phyloP scores from a whole-genome alignment of 1,139 yeast species.

The Komagataea norvegica region DNA sequence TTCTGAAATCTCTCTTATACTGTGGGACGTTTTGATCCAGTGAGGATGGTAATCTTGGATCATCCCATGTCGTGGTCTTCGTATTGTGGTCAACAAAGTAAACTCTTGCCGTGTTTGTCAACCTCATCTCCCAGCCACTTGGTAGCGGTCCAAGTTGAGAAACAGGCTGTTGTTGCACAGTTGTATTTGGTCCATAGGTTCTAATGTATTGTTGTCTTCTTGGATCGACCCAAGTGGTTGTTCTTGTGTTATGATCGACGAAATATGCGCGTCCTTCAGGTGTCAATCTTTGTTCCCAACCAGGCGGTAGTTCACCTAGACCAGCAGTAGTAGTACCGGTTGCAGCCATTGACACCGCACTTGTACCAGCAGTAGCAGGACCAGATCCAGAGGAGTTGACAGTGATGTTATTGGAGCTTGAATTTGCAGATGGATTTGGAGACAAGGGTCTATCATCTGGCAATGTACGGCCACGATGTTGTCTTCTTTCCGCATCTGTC shows the following conservation, averaged over 20 bases:
- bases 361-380: constrained; percentile 56
- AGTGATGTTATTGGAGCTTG: constrained; percentile 28
- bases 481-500: constrained; percentile 85
- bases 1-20: constrained; percentile 96
- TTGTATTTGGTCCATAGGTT: constrained; percentile 80
- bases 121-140: constrained; percentile 99
- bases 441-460: constrained; percentile 64
- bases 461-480: constrained; percentile 84
- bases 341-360: constrained; percentile 77
- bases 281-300: constrained; percentile 98
- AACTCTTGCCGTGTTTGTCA: constrained; percentile 96
- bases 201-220: constrained; percentile 97
- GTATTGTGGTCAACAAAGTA: constrained; percentile 98
- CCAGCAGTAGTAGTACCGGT: constrained; percentile 95
- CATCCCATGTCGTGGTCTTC: constrained; percentile 99
- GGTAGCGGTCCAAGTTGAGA: constrained; percentile 97
- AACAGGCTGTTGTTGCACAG: constrained; percentile 97
- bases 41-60: constrained; percentile 95
- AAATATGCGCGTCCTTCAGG: constrained; percentile 98
- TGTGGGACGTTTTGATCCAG: constrained; percentile 98
- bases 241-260: constrained; percentile 96
- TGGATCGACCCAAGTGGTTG: constrained; percentile 99
- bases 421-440: constrained; percentile 29
- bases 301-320: constrained; percentile 93
- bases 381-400: constrained; percentile 36